Conservation (phyloP, 805 yeast species). For the Phaffomyces antillensis region DNA sequence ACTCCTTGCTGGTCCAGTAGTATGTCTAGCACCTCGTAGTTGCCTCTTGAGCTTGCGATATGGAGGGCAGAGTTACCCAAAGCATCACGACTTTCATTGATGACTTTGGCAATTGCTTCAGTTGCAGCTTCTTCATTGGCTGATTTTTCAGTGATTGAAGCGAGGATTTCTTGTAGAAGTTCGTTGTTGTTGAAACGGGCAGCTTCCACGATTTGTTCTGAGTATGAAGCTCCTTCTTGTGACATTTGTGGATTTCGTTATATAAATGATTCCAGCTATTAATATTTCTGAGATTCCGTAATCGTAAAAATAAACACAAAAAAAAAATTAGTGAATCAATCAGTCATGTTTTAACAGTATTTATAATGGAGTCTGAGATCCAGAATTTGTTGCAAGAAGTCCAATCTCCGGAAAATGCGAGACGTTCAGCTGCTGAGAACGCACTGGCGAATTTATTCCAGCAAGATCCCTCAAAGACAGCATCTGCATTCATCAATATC, state of each 20-base stretch:
- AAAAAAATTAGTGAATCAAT: no score
- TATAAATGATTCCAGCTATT: no score
- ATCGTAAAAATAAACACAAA: no score
- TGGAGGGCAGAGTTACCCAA: constrained; percentile 37
- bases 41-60: constrained; percentile 73
- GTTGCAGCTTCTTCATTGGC: constrained; percentile 11
- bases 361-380: constrained; percentile 8
- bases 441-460: constrained; percentile 34
- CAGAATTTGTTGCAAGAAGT: constrained; percentile 22
- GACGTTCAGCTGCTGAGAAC: constrained; percentile 25
- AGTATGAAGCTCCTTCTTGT: constrained; percentile 58
- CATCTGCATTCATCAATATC: constrained; percentile 35
- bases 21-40: constrained; percentile 77
- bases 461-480: constrained; percentile 42
- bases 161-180: constrained; percentile 50
- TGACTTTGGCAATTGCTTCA: constrained; percentile 33
- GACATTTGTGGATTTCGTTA: neutral
- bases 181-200: constrained; percentile 85
- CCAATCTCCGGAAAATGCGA: constrained; percentile 33
- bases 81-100: constrained; percentile 50
- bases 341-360: no score
- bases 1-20: constrained; percentile 84
- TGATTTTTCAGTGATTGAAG: constrained; percentile 24
- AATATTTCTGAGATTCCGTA: no score
- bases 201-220: constrained; percentile 79